phyloP scores from a whole-genome alignment of 1,284 basidiomycete species.

The Apiotrichum siamense region DNA sequence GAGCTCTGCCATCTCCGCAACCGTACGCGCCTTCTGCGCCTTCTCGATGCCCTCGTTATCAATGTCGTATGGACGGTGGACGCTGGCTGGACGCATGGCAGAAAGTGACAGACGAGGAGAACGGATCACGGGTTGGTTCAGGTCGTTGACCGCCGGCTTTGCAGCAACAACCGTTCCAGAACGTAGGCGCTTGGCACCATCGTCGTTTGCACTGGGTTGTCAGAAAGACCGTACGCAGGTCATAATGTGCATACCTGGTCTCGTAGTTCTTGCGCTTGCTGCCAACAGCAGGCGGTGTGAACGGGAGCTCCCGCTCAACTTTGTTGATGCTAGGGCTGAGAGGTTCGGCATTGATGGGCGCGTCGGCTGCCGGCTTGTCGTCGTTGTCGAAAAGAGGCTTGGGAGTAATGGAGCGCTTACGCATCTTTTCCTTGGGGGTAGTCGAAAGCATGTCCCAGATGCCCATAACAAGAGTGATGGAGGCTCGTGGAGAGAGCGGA shows the following conservation, averaged over 20 bases:
- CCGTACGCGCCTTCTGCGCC: neutral
- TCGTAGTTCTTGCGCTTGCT: neutral
- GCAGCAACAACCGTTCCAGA: neutral
- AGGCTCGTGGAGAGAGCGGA: too few relatives aligned
- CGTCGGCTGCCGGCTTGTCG: neutral
- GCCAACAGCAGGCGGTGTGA: neutral
- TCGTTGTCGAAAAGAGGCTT: neutral
- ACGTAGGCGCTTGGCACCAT: neutral
- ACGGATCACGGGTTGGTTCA: neutral
- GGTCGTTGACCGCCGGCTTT: neutral
- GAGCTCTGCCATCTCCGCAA: neutral
- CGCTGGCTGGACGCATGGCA: neutral
- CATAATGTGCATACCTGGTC: neutral
- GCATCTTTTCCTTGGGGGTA: neutral
- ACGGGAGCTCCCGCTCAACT: neutral
- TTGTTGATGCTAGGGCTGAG: too few relatives aligned
- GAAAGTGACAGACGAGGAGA: neutral
- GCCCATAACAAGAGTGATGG: too few relatives aligned
- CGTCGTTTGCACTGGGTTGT: neutral
- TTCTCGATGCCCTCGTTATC: neutral
- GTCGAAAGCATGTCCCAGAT: constrained; percentile 2
- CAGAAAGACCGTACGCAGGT: too few relatives aligned
- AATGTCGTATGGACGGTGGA: neutral
- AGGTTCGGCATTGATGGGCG: neutral
- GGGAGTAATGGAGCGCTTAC: neutral